A percentile compares a stretch with the other conserved stretches of the same genome.
Evolutionary conservation across 345 rosid species (phyloP).

Genomic region (Alliaria petiolata): DNA sequence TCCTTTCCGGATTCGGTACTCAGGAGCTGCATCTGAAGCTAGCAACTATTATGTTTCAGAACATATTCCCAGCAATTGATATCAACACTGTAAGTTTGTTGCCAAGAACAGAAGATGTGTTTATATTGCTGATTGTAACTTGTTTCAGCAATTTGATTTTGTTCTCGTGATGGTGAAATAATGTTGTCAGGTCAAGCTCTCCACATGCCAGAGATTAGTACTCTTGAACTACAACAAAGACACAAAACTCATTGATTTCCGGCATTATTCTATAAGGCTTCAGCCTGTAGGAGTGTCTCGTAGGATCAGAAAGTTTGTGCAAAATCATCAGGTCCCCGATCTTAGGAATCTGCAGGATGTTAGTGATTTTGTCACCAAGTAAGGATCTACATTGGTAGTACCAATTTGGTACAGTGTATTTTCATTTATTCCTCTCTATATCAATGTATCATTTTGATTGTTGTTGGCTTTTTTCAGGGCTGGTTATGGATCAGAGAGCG

Average conservation of each 20-base stretch:
- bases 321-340: slow-evolving; percentile 83
- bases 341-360: slow-evolving; percentile 85
- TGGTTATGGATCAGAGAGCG: slow-evolving; percentile 97
- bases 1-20: slow-evolving; percentile 86
- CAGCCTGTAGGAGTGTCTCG: slow-evolving; percentile 89
- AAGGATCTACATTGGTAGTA: slow-evolving; percentile 27
- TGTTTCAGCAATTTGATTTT: background rate
- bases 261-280: slow-evolving; percentile 86
- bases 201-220: slow-evolving; percentile 91
- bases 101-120: background rate
- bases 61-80: slow-evolving; percentile 92
- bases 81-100: slow-evolving; percentile 70
- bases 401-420: background rate
- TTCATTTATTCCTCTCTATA: background rate
- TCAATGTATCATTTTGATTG: background rate
- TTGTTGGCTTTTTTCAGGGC: slow-evolving; percentile 41
- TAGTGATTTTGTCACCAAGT: slow-evolving; percentile 90
- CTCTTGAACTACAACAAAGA: slow-evolving; percentile 89
- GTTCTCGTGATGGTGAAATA: slow-evolving; percentile 20
- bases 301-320: slow-evolving; percentile 84
- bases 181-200: slow-evolving; percentile 78
- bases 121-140: background rate
- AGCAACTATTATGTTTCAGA: slow-evolving; percentile 86
- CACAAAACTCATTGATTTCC: slow-evolving; percentile 75
- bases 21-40: slow-evolving; percentile 89